Conservation (phyloP, 495 filamentous ascomycete species). For the Glarea lozoyensis region DNA sequence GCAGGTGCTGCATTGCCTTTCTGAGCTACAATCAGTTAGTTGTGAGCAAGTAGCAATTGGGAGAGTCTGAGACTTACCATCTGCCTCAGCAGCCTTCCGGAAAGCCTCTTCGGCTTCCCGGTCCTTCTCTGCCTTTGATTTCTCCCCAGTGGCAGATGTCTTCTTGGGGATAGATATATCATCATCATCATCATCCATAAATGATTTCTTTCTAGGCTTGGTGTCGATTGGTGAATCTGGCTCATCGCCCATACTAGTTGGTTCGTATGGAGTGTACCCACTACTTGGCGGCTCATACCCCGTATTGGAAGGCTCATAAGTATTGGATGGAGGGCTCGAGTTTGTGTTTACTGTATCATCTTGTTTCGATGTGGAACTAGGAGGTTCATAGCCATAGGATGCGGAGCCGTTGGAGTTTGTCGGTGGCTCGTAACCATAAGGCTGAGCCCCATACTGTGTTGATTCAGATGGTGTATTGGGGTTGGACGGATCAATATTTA, state of each 20-base stretch:
- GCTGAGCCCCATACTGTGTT: slow-evolving; percentile 4
- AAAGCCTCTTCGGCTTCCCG: slow-evolving; percentile 69
- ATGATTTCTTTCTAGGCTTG: slow-evolving; percentile 62
- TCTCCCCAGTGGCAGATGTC: slow-evolving; percentile 16
- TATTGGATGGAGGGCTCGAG: not conserved
- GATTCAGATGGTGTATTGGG: slow-evolving; percentile 4
- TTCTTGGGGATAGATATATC: slow-evolving; percentile 29
- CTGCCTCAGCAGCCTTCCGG: slow-evolving; percentile 74
- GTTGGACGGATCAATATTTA: slow-evolving; percentile 7
- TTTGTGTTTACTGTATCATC: no score
- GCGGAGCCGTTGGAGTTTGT: no score
- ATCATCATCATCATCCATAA: slow-evolving; percentile 72
- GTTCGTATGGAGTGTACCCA: slow-evolving; percentile 44
- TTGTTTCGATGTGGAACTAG: not conserved
- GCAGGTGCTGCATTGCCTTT: slow-evolving; percentile 28
- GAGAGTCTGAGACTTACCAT: slow-evolving; percentile 42
- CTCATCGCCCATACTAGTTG: slow-evolving; percentile 37
- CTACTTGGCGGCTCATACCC: slow-evolving; percentile 13
- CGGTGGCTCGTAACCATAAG: slow-evolving; percentile 16
- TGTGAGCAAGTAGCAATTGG: slow-evolving; percentile 13
- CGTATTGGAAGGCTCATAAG: slow-evolving; percentile 5
- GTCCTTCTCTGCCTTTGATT: slow-evolving; percentile 49
- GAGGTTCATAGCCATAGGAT: slow-evolving; percentile 15
- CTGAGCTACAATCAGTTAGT: slow-evolving; percentile 24
- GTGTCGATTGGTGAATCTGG: slow-evolving; percentile 36